A percentile compares a stretch with the other conserved stretches of the same genome.
Conservation (phyloP, 768 basidiomycete species). For the Pholiota molesta region DNA sequence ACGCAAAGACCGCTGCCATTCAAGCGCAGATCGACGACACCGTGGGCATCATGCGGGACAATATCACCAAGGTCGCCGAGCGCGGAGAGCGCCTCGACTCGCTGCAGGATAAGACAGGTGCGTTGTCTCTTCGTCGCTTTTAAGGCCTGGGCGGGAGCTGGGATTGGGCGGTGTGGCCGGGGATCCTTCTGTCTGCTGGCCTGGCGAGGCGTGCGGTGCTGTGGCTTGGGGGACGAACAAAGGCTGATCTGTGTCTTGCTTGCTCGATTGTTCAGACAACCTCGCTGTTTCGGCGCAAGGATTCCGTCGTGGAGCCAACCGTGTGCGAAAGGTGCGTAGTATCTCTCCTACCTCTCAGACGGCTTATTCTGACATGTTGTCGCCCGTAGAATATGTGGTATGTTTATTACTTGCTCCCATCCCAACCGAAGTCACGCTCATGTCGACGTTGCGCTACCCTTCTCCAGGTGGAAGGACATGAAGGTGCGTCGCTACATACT, state of each 20-base stretch:
- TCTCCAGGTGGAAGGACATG: conserved; percentile 95
- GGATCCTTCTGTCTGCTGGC: background rate
- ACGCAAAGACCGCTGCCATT: conserved; percentile 90
- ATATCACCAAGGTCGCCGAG: conserved; percentile 95
- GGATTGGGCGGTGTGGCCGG: background rate
- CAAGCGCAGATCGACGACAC: conserved; percentile 98
- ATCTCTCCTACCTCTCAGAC: background rate
- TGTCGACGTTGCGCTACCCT: conserved; percentile 2
- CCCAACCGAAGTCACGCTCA: conserved; percentile 11
- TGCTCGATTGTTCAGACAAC: conserved; percentile 61
- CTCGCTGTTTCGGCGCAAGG: conserved; percentile 98
- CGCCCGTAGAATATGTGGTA: conserved; percentile 84
- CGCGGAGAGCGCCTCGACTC: conserved; percentile 92
- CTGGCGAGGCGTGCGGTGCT: background rate
- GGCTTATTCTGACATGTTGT: conserved; percentile 11
- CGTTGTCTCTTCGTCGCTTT: conserved; percentile 29
- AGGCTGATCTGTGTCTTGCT: conserved; percentile 2
- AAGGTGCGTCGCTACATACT: conserved; percentile 56
- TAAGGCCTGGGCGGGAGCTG: background rate
- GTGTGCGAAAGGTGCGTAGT: conserved; percentile 87
- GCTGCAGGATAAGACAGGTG: conserved; percentile 97
- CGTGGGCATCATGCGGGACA: conserved; percentile 96
- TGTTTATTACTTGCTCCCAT: conserved; percentile 29
- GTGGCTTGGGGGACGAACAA: background rate
- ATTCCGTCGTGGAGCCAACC: conserved; percentile 95